Base-by-base conservation (phyloP, 768 basidiomycete species). In the Boletus sp. region DNA sequence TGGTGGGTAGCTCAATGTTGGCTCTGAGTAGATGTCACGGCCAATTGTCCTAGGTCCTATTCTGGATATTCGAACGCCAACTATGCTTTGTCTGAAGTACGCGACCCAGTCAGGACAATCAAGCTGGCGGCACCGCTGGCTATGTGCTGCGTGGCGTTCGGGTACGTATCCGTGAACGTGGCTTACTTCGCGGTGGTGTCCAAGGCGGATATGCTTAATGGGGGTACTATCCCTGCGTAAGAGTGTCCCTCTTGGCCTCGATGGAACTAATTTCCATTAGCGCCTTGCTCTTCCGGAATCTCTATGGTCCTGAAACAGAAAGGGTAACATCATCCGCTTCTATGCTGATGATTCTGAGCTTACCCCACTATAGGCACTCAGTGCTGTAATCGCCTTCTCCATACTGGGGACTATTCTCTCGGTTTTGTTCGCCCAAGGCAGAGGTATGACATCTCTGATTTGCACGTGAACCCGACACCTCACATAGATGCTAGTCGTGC, bases 171-270 rank as follows among this genome's bases (percentile, higher is more conserved):
- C 11, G 80, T 87, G 50, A 88, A 88, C 58, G 61, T 89, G 8
- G 86, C 87, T 6, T 91, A 89, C 66, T 88, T 87, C 61, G 81
- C 84, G 0, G 89, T 83, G 5, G 84, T 90, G 4, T 83, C 84
- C 11, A 87, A 85, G 63, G 71, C 74, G 7, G 86, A 89, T 56
- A 88, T 91, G 39, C 64, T 87, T 2, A 73, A 70, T n/a, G 83
- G 85, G 38, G 76, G 81, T 3, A 74, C 80, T 19, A 83, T 88
- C 47, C 80, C 86, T 19, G 89, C 86, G 85, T 85, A 60, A 63
- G 83, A 71, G 4, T 9, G 14, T 50, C 34, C 23, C 17, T 32
- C 5, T 2, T 30, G 2, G n/a, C 32, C 21, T 45, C 38, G 4
- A 45, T 7, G 43, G 6, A 17, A 32, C 56, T 52, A 2, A 55